These are phyloP conservation scores for Crassisporium funariophilum DNA, from an alignment of 768 basidiomycete species.

Conservation along the genomic window DNA sequence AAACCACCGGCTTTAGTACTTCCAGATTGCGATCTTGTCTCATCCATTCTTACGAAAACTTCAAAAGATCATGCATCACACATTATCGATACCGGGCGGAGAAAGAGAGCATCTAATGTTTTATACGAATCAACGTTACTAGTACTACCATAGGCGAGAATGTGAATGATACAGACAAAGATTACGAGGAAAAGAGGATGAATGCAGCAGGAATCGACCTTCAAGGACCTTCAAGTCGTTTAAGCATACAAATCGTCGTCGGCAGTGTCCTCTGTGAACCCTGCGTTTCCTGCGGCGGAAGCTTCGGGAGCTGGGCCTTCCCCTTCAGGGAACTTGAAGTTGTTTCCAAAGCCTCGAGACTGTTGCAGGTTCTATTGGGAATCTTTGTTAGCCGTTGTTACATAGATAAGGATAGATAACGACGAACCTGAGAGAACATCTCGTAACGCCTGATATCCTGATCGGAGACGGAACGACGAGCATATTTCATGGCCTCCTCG, in stretches of 20 bases:
- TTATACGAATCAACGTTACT: not conserved
- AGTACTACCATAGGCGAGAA: slow-evolving; percentile 6
- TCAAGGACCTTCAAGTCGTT: slow-evolving; percentile 7
- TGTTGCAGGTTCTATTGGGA: slow-evolving; percentile 79
- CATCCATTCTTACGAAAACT: no score
- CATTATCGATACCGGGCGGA: no score
- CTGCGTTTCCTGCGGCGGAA: slow-evolving; percentile 61
- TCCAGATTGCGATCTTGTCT: no score
- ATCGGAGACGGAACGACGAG: slow-evolving; percentile 95
- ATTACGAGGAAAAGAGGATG: slow-evolving; percentile 6
- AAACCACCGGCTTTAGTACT: slow-evolving; percentile 8
- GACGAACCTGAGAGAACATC: slow-evolving; percentile 88
- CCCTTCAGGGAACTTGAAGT: slow-evolving; percentile 98
- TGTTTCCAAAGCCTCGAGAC: slow-evolving; percentile 89
- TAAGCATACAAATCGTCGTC: slow-evolving; percentile 94
- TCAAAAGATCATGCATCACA: no score
- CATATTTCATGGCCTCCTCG: slow-evolving; percentile 98
- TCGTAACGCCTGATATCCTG: slow-evolving; percentile 97
- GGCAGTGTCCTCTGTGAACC: slow-evolving; percentile 81
- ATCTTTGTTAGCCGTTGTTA: no score
- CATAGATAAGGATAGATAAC: slow-evolving; percentile 1
- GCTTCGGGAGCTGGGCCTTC: slow-evolving; percentile 42
- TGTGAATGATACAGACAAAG: slow-evolving; percentile 2
- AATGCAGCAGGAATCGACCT: not conserved
- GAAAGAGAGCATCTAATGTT: slow-evolving; percentile 7